Evolutionary conservation across 108 stramenopile genomes (phyloP), one percentile per base, ranked within the genome.

Genomic region (Skeletonema menzelii): DNA sequence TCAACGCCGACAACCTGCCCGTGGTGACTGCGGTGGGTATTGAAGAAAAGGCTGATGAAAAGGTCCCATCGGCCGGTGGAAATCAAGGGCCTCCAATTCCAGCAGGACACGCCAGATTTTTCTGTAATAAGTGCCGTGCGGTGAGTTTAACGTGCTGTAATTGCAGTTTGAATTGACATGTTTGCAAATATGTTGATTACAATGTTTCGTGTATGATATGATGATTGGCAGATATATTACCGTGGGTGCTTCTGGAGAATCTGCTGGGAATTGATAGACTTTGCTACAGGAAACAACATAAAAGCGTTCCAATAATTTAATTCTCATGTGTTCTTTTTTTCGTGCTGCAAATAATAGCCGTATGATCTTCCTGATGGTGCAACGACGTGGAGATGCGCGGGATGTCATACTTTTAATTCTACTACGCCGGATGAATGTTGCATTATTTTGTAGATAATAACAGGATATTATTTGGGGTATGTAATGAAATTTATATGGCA

Each of bases 301-400:
- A 15, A 3, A 15, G 2, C 40, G 0, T 2, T 42, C 14, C 22
- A 7, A 53, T 53, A 68, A 30, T 13, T 47, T 56, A 26, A 34
- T 34, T 75, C 30, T 70, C 56, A 27, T n/a, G n/a, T n/a, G n/a
- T 24, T 7, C 59, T 46, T 20, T 30, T 53, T 17, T 55, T 69
- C 69, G 47, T 34, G 27, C 47, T 20, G 27, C 49, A 65, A 34
- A 11, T 72, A 89, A 11, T 75, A 89, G 91, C 88, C 87, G 3
- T 92, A 92, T 65, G 91, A 92, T 76, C 80, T 92, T 31, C 91
- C 91, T 42, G 82, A 87, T 69, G 70, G 80, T 14, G 82, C 91
- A 19, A 92, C 88, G 4, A 85, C 87, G 7, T 92, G 91, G 91
- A 75, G 91, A 73, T 92, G 91, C 69, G 82, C 82, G 5, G 76